Conservation (phyloP, 2,329 filamentous ascomycete species). For the Colletotrichum brevisporum region DNA sequence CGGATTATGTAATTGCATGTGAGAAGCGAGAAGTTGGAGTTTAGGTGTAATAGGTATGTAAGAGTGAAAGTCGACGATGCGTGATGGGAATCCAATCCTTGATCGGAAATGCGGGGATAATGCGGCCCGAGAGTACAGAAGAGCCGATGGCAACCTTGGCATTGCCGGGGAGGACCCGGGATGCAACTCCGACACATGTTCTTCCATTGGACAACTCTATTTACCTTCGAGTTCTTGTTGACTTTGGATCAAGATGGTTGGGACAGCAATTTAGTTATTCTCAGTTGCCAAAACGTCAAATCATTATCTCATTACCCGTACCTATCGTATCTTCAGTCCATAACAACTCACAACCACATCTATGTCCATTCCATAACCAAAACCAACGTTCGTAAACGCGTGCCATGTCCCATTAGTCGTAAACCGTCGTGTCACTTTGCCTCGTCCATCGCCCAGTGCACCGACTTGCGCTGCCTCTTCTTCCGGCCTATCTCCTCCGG, state of each 20-base stretch:
- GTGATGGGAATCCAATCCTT: too few species aligned
- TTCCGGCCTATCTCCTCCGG: constrained; percentile 6
- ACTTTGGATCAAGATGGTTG: too few species aligned
- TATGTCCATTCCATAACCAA: neutral
- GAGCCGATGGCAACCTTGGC: constrained; percentile 1
- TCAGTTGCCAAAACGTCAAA: neutral
- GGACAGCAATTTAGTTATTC: too few species aligned
- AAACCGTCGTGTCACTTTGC: constrained; percentile 8
- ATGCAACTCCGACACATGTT: neutral
- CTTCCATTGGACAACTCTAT: neutral
- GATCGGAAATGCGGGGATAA: constrained; percentile 9
- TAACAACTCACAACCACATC: neutral
- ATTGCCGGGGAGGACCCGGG: neutral
- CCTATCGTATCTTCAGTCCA: constrained; percentile 8
- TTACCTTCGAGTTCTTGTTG: too few species aligned
- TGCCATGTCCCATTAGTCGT: constrained; percentile 13
- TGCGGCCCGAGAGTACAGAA: constrained; percentile 8
- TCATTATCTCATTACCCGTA: constrained; percentile 17
- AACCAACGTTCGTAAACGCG: neutral
- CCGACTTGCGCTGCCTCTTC: constrained; percentile 29
- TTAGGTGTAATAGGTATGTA: neutral
- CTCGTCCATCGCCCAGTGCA: constrained; percentile 33
- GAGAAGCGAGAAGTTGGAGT: constrained; percentile 23
- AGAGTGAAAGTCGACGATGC: neutral
- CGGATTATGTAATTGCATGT: constrained; percentile 37